Conservation (phyloP, 2,329 filamentous ascomycete genomes). For the Aspergillus intermedius region DNA sequence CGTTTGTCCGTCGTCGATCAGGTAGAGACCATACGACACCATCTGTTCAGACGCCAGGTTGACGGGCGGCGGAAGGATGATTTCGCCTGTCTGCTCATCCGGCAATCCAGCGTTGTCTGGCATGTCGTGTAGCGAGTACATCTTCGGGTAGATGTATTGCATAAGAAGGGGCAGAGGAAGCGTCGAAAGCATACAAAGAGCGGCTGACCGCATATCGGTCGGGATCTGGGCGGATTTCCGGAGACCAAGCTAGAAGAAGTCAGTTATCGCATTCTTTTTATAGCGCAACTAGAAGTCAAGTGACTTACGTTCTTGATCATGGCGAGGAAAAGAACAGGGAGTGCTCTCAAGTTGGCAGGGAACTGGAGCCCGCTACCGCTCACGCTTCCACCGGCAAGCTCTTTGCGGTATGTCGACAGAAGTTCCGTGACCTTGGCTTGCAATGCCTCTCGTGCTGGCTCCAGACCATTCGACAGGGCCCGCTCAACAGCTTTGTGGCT, state of each 20-base stretch:
- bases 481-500: conserved; percentile 96
- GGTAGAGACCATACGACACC: conserved; percentile 82
- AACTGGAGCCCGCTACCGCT: conserved; percentile 87
- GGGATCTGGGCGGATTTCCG: conserved; percentile 91
- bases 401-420: conserved; percentile 92
- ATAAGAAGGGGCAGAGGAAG: conserved; percentile 82
- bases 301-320: conserved; percentile 82
- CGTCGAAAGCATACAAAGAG: conserved; percentile 88
- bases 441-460: conserved; percentile 82
- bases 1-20: conserved; percentile 94
- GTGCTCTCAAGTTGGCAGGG: conserved; percentile 79
- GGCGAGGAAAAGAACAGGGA: conserved; percentile 86
- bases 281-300: conserved; percentile 11
- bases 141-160: conserved; percentile 81
- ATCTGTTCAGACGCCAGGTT: conserved; percentile 86
- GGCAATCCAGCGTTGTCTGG: conserved; percentile 84
- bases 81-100: conserved; percentile 79
- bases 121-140: conserved; percentile 93
- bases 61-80: conserved; percentile 72
- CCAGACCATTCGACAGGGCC: conserved; percentile 75
- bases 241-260: conserved; percentile 55
- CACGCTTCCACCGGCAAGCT: conserved; percentile 91
- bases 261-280: conserved; percentile 4
- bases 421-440: conserved; percentile 90
- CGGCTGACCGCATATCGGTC: conserved; percentile 85